These are phyloP conservation scores for Solanum commersonii DNA, from an alignment of 257 asterid species.

Conservation along the genomic window DNA sequence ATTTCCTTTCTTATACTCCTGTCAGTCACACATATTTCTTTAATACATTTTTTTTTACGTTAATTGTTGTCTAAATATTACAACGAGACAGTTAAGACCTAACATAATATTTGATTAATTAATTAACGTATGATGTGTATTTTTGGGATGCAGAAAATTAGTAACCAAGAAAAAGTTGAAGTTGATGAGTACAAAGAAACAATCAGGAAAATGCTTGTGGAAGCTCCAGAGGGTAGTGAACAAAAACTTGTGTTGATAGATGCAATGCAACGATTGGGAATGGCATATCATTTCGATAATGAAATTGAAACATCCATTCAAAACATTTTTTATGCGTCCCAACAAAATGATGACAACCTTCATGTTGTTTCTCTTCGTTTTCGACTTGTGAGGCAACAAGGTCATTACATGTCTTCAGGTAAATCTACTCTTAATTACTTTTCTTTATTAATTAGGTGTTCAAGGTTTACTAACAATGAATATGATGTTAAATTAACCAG, in stretches of 20 bases:
- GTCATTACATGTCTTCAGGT: not conserved
- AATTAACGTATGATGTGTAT: no score
- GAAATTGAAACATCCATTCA: not conserved
- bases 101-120: no score
- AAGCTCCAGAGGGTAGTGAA: not conserved
- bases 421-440: not conserved
- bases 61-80: no score
- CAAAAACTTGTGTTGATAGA: not conserved
- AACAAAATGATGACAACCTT: not conserved
- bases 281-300: slow-evolving; percentile 11
- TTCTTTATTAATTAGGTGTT: no score
- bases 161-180: not conserved
- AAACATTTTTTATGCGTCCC: not conserved
- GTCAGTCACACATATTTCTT: not conserved
- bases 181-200: not conserved
- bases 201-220: not conserved
- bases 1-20: not conserved
- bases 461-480: not conserved
- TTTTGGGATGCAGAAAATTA: not conserved
- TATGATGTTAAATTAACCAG: not conserved
- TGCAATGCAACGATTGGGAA: slow-evolving; percentile 9
- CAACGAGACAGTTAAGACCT: no score
- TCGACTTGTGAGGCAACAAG: not conserved
- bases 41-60: not conserved
- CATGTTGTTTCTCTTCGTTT: not conserved